Base-by-base conservation (phyloP, 176 grass and related monocot genomes). In the bread wheat (Triticum aestivum) region DNA sequence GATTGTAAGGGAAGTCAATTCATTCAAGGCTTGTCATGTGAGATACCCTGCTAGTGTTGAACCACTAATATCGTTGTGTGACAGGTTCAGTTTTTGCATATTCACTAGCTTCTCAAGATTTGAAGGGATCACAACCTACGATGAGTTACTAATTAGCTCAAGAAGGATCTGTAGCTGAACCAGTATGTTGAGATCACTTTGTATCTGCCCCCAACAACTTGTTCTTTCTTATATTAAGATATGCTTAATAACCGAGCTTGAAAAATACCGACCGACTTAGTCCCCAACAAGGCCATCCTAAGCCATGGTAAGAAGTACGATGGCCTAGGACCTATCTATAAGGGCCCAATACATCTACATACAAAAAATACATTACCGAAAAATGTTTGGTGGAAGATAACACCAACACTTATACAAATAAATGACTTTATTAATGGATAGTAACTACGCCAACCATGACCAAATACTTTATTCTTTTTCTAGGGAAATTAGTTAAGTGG, bases 1-100 rank as follows among this genome's bases (percentile, higher is more conserved):
- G 84, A 75, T 99, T 99, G 69, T 93, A 92, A 66, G 97, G 96
- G 85, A 99, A 96, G 89, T 96, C 97, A 68, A 96, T 87, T 4
- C 45, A 80, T 14, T 92, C 94, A 11, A 99, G 77, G 88, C 97
- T 96, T 21, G 51, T 65, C 97, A 99, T 93, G 14, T 33, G 0
- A 29, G 87, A 94, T n/a, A 91, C 21, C 51, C 42, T 72, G 51
- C 17, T 35, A 90, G 97, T 58, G 96, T 99, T 78, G 82, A 51
- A 38, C 89, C 94, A 0, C 15, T 87, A 61, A 99, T 90, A 33
- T 87, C 49, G 30, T 99, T 94, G 80, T 69, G 97, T 1, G 97
- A 99, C 44, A 99, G 54, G 86, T 99, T 96, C 54, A 94, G 79
- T 61, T 85, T 85, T 58, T 91, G 85, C 59, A 99, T 62, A 61